Evolutionary conservation across 345 rosid genomes (phyloP).

Genomic region (Eutrema heterophyllum): DNA sequence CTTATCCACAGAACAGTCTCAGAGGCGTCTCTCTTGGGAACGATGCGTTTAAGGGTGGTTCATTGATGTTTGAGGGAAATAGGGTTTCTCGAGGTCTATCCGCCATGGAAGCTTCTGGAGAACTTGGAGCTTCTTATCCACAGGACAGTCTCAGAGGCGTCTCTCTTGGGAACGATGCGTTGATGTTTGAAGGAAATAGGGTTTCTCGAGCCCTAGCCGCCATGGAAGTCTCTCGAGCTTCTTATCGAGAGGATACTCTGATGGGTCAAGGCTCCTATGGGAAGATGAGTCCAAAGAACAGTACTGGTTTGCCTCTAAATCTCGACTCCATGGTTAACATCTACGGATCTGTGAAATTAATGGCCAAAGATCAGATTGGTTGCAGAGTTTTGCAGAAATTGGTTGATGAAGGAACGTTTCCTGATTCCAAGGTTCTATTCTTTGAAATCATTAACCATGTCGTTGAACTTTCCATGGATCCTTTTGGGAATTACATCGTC

Average conservation of each 20-base stretch:
- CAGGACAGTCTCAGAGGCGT: not conserved
- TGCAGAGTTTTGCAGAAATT: slow-evolving; percentile 45
- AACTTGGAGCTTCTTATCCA: not conserved
- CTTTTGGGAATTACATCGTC: slow-evolving; percentile 52
- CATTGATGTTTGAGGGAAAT: slow-evolving; percentile 11
- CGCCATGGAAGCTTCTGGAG: slow-evolving; percentile 21
- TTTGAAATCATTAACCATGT: slow-evolving; percentile 38
- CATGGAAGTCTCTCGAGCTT: slow-evolving; percentile 8
- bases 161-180: not conserved
- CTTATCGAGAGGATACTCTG: slow-evolving; percentile 25
- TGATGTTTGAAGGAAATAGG: slow-evolving; percentile 22
- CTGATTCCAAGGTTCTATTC: slow-evolving; percentile 34
- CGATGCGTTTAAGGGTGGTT: not conserved
- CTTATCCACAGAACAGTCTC: not conserved
- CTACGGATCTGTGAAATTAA: slow-evolving; percentile 36
- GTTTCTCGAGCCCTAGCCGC: slow-evolving; percentile 27
- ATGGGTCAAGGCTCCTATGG: not conserved
- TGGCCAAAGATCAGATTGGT: slow-evolving; percentile 56
- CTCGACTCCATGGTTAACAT: slow-evolving; percentile 35
- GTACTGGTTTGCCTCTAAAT: slow-evolving; percentile 2
- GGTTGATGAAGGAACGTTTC: slow-evolving; percentile 42
- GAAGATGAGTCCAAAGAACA: not conserved
- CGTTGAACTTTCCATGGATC: slow-evolving; percentile 45
- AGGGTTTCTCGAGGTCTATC: slow-evolving; percentile 27
- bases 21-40: not conserved